phyloP scores from a whole-genome alignment of 164 flowering plant genomes.

The Vitis rupestris region DNA sequence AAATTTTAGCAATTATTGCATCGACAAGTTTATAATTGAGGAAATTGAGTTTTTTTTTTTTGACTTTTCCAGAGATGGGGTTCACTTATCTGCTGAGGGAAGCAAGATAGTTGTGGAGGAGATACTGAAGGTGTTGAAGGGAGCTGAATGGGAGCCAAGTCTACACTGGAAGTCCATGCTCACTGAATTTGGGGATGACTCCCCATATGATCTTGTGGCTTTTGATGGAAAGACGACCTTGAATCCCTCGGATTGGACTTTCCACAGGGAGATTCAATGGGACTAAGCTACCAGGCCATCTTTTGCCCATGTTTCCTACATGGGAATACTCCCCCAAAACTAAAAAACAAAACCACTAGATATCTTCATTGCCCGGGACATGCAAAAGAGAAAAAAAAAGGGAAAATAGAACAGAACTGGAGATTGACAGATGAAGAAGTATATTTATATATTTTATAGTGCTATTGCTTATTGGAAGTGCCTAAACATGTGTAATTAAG shows the following conservation, averaged over 20 bases:
- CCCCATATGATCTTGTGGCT: slow-evolving; percentile 68
- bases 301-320: no score
- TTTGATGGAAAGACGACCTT: slow-evolving; percentile 72
- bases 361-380: no score
- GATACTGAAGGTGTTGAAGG: slow-evolving; percentile 73
- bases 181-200: slow-evolving; percentile 77
- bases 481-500: no score
- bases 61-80: slow-evolving; percentile 69
- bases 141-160: slow-evolving; percentile 82
- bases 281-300: slow-evolving; percentile 28
- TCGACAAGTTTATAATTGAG: background rate
- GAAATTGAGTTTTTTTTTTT: background rate
- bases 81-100: slow-evolving; percentile 84
- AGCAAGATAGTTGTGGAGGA: slow-evolving; percentile 86
- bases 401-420: no score
- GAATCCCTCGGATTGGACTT: slow-evolving; percentile 76
- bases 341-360: no score
- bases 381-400: no score
- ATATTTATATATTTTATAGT: no score
- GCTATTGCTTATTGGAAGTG: no score
- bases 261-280: slow-evolving; percentile 74
- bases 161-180: slow-evolving; percentile 90
- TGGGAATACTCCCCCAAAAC: background rate
- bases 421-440: no score
- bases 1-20: no score